phyloP scores from a whole-genome alignment of 768 basidiomycete species.

The Termitomyces sp. region DNA sequence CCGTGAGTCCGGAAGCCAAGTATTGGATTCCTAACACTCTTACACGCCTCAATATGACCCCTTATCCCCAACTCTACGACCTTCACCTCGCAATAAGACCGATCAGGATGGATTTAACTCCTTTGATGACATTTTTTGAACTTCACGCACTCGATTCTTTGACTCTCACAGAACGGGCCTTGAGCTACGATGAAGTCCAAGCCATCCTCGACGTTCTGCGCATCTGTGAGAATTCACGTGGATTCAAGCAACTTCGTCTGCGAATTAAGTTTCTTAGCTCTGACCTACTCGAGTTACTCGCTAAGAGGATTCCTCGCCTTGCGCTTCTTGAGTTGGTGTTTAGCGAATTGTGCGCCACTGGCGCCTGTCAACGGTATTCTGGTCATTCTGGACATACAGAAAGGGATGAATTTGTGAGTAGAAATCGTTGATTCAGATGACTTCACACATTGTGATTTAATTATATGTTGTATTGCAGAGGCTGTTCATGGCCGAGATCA shows the following conservation, averaged over 20 bases:
- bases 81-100: constrained; percentile 34
- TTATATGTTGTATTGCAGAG: neutral
- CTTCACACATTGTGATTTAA: neutral
- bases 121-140: constrained; percentile 23
- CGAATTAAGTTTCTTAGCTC: constrained; percentile 18
- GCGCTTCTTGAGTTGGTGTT: constrained; percentile 18
- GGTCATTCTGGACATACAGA: neutral
- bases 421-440: neutral
- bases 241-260: constrained; percentile 16
- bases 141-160: constrained; percentile 25
- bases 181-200: constrained; percentile 24
- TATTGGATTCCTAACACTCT: constrained; percentile 39
- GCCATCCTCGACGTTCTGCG: constrained; percentile 20
- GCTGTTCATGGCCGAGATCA: constrained; percentile 6
- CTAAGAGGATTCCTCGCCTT: constrained; percentile 17
- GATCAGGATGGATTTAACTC: constrained; percentile 23
- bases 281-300: constrained; percentile 18
- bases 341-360: constrained; percentile 12
- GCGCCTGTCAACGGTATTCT: neutral
- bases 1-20: constrained; percentile 21
- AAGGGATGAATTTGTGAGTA: constrained; percentile 10
- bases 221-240: neutral
- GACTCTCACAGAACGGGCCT: constrained; percentile 29
- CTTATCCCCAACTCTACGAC: constrained; percentile 25
- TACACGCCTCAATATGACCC: constrained; percentile 15